These are phyloP conservation scores for Laguncularia racemosa DNA, from an alignment of 345 rosid genomes.

Conservation along the genomic window DNA sequence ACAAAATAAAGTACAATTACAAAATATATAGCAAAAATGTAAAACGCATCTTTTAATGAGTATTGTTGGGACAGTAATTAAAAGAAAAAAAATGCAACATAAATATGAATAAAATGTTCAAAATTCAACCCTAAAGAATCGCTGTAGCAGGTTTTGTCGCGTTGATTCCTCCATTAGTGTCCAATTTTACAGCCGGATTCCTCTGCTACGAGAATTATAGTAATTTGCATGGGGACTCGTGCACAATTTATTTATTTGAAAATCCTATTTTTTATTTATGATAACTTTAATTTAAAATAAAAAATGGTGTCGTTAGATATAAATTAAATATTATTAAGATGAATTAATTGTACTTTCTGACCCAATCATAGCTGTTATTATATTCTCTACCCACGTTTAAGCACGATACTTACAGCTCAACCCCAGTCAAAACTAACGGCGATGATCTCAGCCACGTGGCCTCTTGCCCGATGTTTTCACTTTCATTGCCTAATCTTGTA, in stretches of 20 bases:
- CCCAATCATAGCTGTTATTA: constrained; percentile 25
- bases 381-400: constrained; percentile 48
- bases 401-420: constrained; percentile 67
- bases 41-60: no score
- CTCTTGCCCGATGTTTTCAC: neutral
- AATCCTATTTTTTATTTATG: neutral
- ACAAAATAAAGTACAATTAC: no score
- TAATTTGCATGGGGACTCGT: constrained; percentile 21
- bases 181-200: constrained; percentile 50
- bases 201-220: constrained; percentile 18
- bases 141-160: constrained; percentile 41
- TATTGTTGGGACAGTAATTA: neutral
- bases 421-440: constrained; percentile 21
- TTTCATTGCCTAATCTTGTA: neutral
- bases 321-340: neutral
- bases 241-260: constrained; percentile 5
- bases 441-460: constrained; percentile 41
- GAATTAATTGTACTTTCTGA: constrained; percentile 12
- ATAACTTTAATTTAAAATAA: neutral
- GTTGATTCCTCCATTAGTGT: constrained; percentile 24
- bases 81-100: neutral
- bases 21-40: no score
- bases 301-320: neutral
- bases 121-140: constrained; percentile 21
- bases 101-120: neutral